Evolutionary conservation across 495 filamentous ascomycete species (phyloP), one percentile per base, ranked within the genome.

Genomic region (Penicillium coprophilum): DNA sequence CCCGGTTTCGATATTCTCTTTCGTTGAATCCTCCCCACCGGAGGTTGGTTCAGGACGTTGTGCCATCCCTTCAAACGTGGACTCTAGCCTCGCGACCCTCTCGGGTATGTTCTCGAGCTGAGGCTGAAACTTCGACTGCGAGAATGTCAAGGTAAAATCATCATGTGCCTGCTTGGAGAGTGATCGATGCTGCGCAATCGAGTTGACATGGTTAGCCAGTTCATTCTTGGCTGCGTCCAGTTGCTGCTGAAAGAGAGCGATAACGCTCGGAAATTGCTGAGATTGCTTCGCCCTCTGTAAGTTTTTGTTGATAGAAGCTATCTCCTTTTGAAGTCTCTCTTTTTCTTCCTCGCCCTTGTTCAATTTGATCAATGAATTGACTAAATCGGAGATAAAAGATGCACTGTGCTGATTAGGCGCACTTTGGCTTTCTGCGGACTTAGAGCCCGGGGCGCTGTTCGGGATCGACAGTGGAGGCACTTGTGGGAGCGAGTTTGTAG

Each of bases 261-360:
- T 44, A 0, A 62, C 60, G 6, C 68, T 60, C 1, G 68, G 62
- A 32, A 71, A 72, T 23, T 50, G 46, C 10, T 45, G 49, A 5
- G 44, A 27, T 5, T 61, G 57, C 17, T 52, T 65, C 4, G 70
- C 70, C 44, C 52, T 66, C n/a, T 56, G 48, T 9, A 67, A 24
- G 1, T 63, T 38, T 1, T 47, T 58, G 12, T 55, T 45, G 7
- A 64, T 62, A 3, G 51, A 53, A 13, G 41, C 57, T 23, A 57
- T 60, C 27, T 49, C 55, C 40, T 68, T 67, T 27, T 69, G 41
- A 2, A 72, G 24, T 15, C 45, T 58, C 17, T 69, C 62, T 34
- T 58, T 65, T 28, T 71, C 65, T 27, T 58, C 51, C 24, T 58
- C 45, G 21, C 31, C 45, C 8, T 55, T 50, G 17, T 51, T 50